Evolutionary conservation across 345 rosid species (phyloP).

Genomic region (Boechera divaricarpa): DNA sequence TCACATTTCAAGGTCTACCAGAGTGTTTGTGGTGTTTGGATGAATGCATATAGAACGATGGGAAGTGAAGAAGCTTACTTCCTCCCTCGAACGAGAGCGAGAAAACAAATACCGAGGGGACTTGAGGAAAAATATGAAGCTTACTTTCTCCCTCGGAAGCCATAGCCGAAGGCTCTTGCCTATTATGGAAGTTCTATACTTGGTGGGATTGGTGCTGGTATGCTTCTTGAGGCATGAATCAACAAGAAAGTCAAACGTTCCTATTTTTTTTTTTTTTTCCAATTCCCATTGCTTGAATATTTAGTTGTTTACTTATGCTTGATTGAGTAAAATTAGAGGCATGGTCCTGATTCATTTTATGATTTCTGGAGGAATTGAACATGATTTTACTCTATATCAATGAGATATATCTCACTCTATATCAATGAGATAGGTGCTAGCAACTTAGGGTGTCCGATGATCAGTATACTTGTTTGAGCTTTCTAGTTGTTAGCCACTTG

Average conservation of each 20-base stretch:
- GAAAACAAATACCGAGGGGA: slow-evolving; percentile 75
- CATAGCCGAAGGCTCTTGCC: slow-evolving; percentile 59
- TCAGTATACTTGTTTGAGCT: too few relatives aligned
- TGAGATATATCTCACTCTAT: too few relatives aligned
- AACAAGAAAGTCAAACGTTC: slow-evolving; percentile 67
- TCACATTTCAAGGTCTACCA: neutral
- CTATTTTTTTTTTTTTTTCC: too few relatives aligned
- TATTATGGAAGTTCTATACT: slow-evolving; percentile 77
- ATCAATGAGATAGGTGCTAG: too few relatives aligned
- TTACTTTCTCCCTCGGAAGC: slow-evolving; percentile 59
- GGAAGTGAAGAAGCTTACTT: slow-evolving; percentile 53
- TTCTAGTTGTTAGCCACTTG: too few relatives aligned
- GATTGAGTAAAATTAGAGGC: neutral
- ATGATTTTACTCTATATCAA: too few relatives aligned
- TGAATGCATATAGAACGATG: slow-evolving; percentile 38
- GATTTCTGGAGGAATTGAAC: too few relatives aligned
- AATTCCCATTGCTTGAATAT: too few relatives aligned
- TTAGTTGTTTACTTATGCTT: neutral
- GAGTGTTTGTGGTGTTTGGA: too few relatives aligned
- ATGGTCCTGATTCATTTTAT: too few relatives aligned
- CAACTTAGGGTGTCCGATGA: too few relatives aligned
- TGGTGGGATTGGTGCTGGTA: slow-evolving; percentile 81
- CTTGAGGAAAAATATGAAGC: slow-evolving; percentile 78
- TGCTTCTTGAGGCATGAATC: slow-evolving; percentile 80
- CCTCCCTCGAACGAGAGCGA: slow-evolving; percentile 36